These are phyloP conservation scores for Candida sphagnicola DNA, from an alignment of 805 yeast species.

Conservation along the genomic window DNA sequence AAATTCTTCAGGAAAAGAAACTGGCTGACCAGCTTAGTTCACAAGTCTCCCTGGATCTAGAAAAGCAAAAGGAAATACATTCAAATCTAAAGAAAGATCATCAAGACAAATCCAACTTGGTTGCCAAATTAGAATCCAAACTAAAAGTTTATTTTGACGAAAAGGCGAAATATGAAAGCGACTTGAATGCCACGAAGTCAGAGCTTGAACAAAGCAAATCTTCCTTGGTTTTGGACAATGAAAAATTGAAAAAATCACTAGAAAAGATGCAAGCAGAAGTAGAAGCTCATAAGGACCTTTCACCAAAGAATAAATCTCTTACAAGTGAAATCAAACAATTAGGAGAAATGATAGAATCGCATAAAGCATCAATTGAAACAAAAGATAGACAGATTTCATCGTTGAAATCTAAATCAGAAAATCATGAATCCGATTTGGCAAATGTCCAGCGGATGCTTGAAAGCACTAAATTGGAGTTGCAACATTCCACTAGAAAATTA, in stretches of 20 bases:
- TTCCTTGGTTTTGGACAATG: slow-evolving; percentile 7
- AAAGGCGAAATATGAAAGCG: slow-evolving; percentile 8
- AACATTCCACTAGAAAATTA: slow-evolving; percentile 8
- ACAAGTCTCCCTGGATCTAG: not conserved
- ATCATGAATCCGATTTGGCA: slow-evolving; percentile 10
- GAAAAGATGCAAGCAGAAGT: slow-evolving; percentile 9
- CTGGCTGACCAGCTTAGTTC: not conserved
- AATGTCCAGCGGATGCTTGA: slow-evolving; percentile 13
- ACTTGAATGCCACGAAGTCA: not conserved
- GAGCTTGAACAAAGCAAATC: slow-evolving; percentile 9
- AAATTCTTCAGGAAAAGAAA: slow-evolving; percentile 1
- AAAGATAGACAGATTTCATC: slow-evolving; percentile 13
- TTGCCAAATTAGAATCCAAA: slow-evolving; percentile 7
- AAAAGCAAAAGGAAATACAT: not conserved
- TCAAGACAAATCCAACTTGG: not conserved
- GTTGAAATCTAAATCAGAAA: slow-evolving; percentile 9
- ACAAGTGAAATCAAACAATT: slow-evolving; percentile 10
- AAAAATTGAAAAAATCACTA: slow-evolving; percentile 8
- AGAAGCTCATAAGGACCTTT: slow-evolving; percentile 6
- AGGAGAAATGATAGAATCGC: slow-evolving; percentile 10
- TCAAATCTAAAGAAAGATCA: slow-evolving; percentile 8
- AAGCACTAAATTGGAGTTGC: slow-evolving; percentile 11
- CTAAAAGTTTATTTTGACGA: slow-evolving; percentile 7
- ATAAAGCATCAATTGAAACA: slow-evolving; percentile 5
- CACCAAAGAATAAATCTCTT: slow-evolving; percentile 9